phyloP scores from a whole-genome alignment of 768 basidiomycete species.

The Lanmaoa pseudosensibilis region DNA sequence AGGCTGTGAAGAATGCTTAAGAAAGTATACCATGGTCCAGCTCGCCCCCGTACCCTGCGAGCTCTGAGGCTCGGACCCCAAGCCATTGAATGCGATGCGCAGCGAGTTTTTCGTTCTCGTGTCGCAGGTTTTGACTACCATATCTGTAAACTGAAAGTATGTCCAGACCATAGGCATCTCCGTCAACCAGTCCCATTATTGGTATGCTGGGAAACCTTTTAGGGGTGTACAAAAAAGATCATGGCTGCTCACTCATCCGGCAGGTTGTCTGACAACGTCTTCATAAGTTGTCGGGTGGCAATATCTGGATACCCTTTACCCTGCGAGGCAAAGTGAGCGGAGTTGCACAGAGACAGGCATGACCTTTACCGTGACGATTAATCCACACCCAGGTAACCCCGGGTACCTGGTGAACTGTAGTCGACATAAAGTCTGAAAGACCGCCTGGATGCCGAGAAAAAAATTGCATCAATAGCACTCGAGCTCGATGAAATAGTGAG shows the following conservation, averaged over 20 bases:
- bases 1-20: constrained; percentile 42
- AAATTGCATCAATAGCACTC: constrained; percentile 1
- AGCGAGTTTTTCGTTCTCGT: constrained; percentile 69
- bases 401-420: constrained; percentile 50
- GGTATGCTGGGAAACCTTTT: constrained; percentile 54
- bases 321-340: constrained; percentile 40
- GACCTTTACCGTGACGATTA: constrained; percentile 72
- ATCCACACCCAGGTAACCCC: constrained; percentile 57
- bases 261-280: constrained; percentile 65
- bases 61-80: constrained; percentile 71
- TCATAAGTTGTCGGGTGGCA: constrained; percentile 83
- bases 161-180: constrained; percentile 89
- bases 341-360: not conserved
- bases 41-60: constrained; percentile 49
- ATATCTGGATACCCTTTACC: constrained; percentile 98
- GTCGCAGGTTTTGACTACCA: constrained; percentile 70
- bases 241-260: constrained; percentile 50
- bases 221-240: not conserved
- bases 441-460: constrained; percentile 56
- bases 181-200: constrained; percentile 80
- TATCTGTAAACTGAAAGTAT: constrained; percentile 86
- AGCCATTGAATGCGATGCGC: constrained; percentile 75
- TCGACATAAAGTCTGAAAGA: constrained; percentile 86
- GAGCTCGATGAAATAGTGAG: constrained; percentile 2
- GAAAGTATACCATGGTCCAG: not conserved